Base-by-base conservation (phyloP, 805 yeast genomes). In the Groenewaldozyma tartarivorans region DNA sequence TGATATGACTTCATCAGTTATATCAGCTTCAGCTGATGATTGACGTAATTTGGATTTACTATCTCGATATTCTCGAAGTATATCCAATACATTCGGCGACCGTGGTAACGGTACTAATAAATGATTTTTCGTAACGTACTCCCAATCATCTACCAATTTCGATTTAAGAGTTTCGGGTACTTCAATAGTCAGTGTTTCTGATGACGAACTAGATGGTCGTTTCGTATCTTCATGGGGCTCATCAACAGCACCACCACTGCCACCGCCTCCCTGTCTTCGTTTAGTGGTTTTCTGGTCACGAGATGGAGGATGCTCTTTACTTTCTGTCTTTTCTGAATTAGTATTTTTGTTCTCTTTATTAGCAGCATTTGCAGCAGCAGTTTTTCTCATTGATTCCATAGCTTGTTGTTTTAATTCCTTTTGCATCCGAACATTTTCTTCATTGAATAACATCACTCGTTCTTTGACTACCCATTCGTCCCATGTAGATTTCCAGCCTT, bases 401-500 rank as follows among this genome's bases (percentile, higher is more conserved):
- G 77, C 73, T 17, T 70, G 71, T 24, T 62, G 62, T 44, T 74
- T 73, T 48, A 84, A 61, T 46, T 74, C 78, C 48, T 77, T 74
- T 58, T 80, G 84, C 38, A 75, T 61, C 37, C 69, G 64, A 40
- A 81, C 51, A 53, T 82, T 86, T 48, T 81, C 94, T 22, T 75
- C 79, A 38, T 72, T 81, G 54, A 68, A 69, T 47, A 76, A 80
- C 53, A 84, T 65, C 4, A 90, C 71, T 27, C 97, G 64, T 31
- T 75, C 78, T 5, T 62, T 60, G 1, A 74, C 71, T 1, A 90
- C 90, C 98, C 98, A 90, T 60, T 90, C 98, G 57, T 90, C 97
- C 95, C 96, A 90, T 44, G 87, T 78, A 15, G 79, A 62, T 54
- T 88, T 90, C 98, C 98, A 90, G 2, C 98, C 97, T 50, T 80